Evolutionary conservation across 805 yeast genomes (phyloP).

Genomic region (Saccharomycopsis sp.): DNA sequence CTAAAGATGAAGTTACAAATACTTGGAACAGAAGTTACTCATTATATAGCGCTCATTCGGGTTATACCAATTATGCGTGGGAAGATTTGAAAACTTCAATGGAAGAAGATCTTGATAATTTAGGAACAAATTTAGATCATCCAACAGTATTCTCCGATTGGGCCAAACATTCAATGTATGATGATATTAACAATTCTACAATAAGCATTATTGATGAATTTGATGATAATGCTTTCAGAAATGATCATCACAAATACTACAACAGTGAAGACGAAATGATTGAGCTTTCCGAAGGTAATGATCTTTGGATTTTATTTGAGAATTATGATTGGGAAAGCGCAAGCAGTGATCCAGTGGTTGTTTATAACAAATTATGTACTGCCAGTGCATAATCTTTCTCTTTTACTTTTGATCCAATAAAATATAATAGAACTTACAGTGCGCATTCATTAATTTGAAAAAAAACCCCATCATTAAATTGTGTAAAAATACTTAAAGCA

Average conservation of each 20-base stretch:
- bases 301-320: not conserved
- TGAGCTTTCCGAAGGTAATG: not conserved
- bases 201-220: slow-evolving; percentile 2
- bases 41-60: slow-evolving; percentile 1
- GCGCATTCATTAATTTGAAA: too few relatives aligned
- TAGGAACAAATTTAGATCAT: slow-evolving; percentile 1
- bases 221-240: slow-evolving; percentile 4
- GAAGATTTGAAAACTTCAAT: slow-evolving; percentile 1
- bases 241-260: slow-evolving; percentile 6
- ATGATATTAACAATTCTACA: not conserved
- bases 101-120: not conserved
- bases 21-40: slow-evolving; percentile 1
- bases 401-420: too few relatives aligned
- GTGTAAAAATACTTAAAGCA: too few relatives aligned
- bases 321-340: slow-evolving; percentile 7
- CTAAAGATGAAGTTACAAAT: not conserved
- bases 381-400: too few relatives aligned
- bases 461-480: too few relatives aligned
- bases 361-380: not conserved
- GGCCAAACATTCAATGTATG: slow-evolving; percentile 10
- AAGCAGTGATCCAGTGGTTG: not conserved
- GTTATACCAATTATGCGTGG: slow-evolving; percentile 4
- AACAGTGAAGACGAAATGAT: slow-evolving; percentile 2
- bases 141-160: slow-evolving; percentile 5
- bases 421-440: too few relatives aligned